phyloP scores from a whole-genome alignment of 371 early-diverging fungal species.

The Mucor mucedo region DNA sequence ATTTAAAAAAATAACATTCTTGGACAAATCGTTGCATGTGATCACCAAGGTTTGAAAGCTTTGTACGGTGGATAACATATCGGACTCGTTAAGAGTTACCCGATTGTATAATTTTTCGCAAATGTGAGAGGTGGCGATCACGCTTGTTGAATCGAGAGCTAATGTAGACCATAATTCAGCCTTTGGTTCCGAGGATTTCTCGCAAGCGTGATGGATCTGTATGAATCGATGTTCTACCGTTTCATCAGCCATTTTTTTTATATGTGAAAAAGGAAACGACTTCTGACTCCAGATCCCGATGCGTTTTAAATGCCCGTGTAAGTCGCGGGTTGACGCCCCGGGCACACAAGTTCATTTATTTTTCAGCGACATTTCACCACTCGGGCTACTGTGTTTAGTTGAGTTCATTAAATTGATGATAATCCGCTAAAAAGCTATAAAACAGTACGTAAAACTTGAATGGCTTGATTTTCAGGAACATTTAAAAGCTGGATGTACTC shows the following conservation, averaged over 20 bases:
- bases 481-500: too few relatives aligned
- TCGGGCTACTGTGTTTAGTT: too few relatives aligned
- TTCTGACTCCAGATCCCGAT: too few relatives aligned
- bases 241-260: slow-evolving; percentile 16
- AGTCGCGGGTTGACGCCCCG: too few relatives aligned
- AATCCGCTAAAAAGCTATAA: too few relatives aligned
- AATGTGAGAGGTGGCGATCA: slow-evolving; percentile 42
- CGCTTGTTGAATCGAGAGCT: slow-evolving; percentile 20
- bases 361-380: too few relatives aligned
- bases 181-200: slow-evolving; percentile 5
- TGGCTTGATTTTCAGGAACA: too few relatives aligned
- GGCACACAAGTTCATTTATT: too few relatives aligned
- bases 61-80: slow-evolving; percentile 21
- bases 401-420: too few relatives aligned
- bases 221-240: slow-evolving; percentile 39
- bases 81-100: slow-evolving; percentile 3
- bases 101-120: slow-evolving; percentile 36
- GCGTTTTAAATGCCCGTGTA: too few relatives aligned
- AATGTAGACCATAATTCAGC: slow-evolving; percentile 31
- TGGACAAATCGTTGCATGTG: slow-evolving; percentile 23
- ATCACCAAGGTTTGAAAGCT: slow-evolving; percentile 37
- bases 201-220: slow-evolving; percentile 37
- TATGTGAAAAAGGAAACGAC: too few relatives aligned
- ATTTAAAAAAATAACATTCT: slow-evolving; percentile 29
- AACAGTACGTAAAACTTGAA: too few relatives aligned